phyloP scores from a whole-genome alignment of 305 asterid genomes.

The Fraxinus dipetala region DNA sequence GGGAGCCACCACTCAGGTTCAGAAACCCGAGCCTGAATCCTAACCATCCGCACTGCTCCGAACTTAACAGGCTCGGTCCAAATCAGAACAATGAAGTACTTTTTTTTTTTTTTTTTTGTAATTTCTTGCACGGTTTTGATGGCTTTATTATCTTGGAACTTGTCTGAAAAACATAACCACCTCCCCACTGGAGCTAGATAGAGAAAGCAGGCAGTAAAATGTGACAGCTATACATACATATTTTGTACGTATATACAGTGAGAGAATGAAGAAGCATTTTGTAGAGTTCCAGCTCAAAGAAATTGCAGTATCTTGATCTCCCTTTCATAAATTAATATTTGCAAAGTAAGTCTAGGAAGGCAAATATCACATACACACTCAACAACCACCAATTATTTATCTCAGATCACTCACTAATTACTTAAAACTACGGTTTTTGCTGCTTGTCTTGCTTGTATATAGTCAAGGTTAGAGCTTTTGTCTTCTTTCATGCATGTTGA shows the following conservation, averaged over 20 bases:
- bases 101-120: background rate
- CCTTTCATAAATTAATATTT: conserved; percentile 33
- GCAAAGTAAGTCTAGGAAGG: conserved; percentile 37
- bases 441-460: conserved; percentile 28
- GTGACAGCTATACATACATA: conserved; percentile 28
- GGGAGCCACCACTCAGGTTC: conserved; percentile 32
- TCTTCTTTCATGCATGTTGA: conserved; percentile 23
- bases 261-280: conserved; percentile 29
- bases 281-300: conserved; percentile 32
- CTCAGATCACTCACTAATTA: conserved; percentile 42
- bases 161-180: conserved; percentile 38
- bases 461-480: conserved; percentile 15
- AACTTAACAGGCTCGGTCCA: conserved; percentile 25
- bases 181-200: conserved; percentile 42
- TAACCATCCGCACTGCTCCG: conserved; percentile 30
- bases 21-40: conserved; percentile 31
- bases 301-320: conserved; percentile 43
- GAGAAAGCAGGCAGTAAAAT: conserved; percentile 31
- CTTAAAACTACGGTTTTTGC: conserved; percentile 23
- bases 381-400: conserved; percentile 25
- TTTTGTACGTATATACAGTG: conserved; percentile 6
- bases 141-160: conserved; percentile 41
- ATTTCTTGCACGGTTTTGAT: conserved; percentile 21
- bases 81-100: conserved; percentile 15
- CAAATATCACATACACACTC: conserved; percentile 18